phyloP scores from a whole-genome alignment of 192 early-diverging fungal species.

The Dissophora ornata region DNA sequence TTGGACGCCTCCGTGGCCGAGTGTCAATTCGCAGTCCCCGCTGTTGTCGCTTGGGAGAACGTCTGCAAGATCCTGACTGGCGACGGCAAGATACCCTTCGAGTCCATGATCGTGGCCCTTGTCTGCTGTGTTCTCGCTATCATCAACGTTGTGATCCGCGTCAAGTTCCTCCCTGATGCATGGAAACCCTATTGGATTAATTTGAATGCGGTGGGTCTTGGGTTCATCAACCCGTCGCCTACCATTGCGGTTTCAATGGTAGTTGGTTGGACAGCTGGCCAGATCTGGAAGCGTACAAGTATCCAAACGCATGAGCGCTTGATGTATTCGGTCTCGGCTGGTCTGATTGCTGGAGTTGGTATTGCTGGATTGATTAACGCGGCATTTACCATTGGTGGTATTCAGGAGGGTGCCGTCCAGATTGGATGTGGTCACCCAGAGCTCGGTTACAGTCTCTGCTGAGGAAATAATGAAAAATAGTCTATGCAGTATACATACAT shows the following conservation, averaged over 20 bases:
- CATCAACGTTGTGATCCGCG: conserved; percentile 44
- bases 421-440: conserved; percentile 23
- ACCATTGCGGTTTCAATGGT: conserved; percentile 61
- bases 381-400: conserved; percentile 52
- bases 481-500: too few species aligned
- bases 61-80: conserved; percentile 60
- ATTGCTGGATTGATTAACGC: conserved; percentile 61
- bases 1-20: conserved; percentile 19
- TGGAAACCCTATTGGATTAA: conserved; percentile 67
- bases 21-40: conserved; percentile 56
- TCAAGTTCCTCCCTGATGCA: conserved; percentile 61
- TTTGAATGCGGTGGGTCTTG: conserved; percentile 66
- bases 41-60: conserved; percentile 58
- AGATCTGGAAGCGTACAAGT: conserved; percentile 57
- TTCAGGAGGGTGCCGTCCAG: conserved; percentile 16
- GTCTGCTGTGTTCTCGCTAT: conserved; percentile 55
- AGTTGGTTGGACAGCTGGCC: conserved; percentile 52
- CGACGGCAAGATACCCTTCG: conserved; percentile 45
- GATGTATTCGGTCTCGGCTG: conserved; percentile 60
- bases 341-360: conserved; percentile 64
- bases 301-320: conserved; percentile 40
- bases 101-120: conserved; percentile 58
- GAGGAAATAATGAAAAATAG: too few species aligned
- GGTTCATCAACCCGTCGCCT: conserved; percentile 62
- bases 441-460: conserved; percentile 2